Conservation (phyloP, 495 filamentous ascomycete genomes). For the Penicillium parvum region DNA sequence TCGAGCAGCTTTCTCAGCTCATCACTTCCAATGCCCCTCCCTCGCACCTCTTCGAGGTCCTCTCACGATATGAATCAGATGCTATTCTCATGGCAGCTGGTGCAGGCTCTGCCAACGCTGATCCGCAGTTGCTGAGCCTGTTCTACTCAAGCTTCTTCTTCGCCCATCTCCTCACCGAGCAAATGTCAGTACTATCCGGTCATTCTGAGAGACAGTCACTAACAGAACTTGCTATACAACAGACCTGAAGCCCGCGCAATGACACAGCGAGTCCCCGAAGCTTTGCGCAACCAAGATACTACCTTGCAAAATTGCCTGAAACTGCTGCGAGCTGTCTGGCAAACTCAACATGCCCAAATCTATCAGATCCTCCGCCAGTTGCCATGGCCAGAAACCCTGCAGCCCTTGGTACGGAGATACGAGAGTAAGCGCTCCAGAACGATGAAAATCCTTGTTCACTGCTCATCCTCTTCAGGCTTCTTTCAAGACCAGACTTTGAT, state of each 20-base stretch:
- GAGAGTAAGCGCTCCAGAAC: slow-evolving; percentile 27
- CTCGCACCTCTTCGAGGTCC: slow-evolving; percentile 38
- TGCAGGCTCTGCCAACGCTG: slow-evolving; percentile 3
- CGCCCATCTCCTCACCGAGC: slow-evolving; percentile 47
- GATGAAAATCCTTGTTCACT: neutral
- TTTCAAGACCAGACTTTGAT: slow-evolving; percentile 47
- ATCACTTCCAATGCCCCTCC: slow-evolving; percentile 31
- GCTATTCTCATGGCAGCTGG: slow-evolving; percentile 32
- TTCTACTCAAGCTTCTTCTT: slow-evolving; percentile 52
- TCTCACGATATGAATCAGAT: slow-evolving; percentile 43
- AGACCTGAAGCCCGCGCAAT: slow-evolving; percentile 52
- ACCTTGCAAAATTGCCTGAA: slow-evolving; percentile 42
- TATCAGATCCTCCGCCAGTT: slow-evolving; percentile 40
- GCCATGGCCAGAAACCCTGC: slow-evolving; percentile 40
- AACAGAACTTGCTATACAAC: slow-evolving; percentile 1
- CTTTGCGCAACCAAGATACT: slow-evolving; percentile 33
- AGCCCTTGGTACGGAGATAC: slow-evolving; percentile 39
- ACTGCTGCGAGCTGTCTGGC: slow-evolving; percentile 48
- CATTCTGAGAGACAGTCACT: neutral
- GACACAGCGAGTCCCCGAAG: slow-evolving; percentile 44
- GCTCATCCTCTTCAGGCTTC: slow-evolving; percentile 24
- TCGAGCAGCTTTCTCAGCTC: slow-evolving; percentile 37
- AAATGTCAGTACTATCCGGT: slow-evolving; percentile 36
- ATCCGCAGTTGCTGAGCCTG: slow-evolving; percentile 34
- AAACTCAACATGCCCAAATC: slow-evolving; percentile 39